Base-by-base conservation (phyloP, 75 land plant genomes). In the Ceratopteris richardii region DNA sequence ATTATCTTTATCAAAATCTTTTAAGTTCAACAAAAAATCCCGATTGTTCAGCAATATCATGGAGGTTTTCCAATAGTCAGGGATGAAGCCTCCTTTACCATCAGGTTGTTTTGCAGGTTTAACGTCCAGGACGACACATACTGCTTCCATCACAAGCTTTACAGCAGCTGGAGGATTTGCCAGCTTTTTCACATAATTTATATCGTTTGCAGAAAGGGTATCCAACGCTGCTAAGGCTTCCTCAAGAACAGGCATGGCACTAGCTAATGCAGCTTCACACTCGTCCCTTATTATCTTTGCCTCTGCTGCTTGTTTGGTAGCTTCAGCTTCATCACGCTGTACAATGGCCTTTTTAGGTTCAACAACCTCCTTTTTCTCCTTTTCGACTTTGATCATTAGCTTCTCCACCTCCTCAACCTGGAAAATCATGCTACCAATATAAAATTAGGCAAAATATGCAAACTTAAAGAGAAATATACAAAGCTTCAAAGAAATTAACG, bases 151-250 rank as follows among this genome's bases (percentile, higher is more conserved):
- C 18, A 73, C 76, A 0, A 73, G 58, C 51, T 73, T 73, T 17
- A 73, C 69, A 3, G 70, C 59, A 19, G 72, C 72, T 1, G 76
- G 76, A 19, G 76, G 76, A 66, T 73, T 73, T 0, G 76, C 39
- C 4, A 73, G 59, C 33, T 73, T 73, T 70, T 73, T 73, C 26
- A 73, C 76, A 26, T 73, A 73, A 53, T 73, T 73, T 13, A 73
- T 73, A 46, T 73, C 76, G 36, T 73, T 73, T 12, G 70, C 70
- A 5, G 76, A 73, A 20, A 73, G 64, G 22, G 76, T 73, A 53
- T 73, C 76, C 16, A 73, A 43, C 12, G 76, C 76, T 20, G 63
- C 76, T n/a, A 73, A 62, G 6, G 76, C 76, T 73, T 73, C 76
- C 44, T 73, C 65, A 19, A 73, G 70, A 18, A 73, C 65, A 28